Conservation (phyloP, 345 rosid genomes). For the Arabidopsis suecica region DNA sequence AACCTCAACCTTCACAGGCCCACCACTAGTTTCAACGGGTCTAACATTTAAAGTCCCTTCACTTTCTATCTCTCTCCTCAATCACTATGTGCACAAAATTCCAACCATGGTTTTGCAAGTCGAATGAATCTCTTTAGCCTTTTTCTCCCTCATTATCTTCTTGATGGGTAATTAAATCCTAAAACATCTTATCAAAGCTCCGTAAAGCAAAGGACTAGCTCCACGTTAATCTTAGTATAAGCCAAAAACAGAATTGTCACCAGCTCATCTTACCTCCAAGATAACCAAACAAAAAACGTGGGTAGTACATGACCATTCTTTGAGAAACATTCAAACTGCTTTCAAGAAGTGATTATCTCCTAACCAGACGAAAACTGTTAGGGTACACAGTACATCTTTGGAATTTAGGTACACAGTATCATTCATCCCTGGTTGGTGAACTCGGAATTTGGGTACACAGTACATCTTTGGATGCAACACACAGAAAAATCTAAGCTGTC, state of each 20-base stretch:
- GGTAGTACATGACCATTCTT: background rate
- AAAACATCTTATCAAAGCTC: conserved; percentile 30
- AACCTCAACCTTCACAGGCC: conserved; percentile 37
- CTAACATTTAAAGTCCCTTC: conserved; percentile 15
- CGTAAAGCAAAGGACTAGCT: background rate
- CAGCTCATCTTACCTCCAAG: conserved; percentile 22
- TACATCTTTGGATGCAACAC: conserved; percentile 9
- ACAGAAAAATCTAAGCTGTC: conserved; percentile 3
- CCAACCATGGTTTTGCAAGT: conserved; percentile 22
- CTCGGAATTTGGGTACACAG: background rate
- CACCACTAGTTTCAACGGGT: conserved; percentile 38
- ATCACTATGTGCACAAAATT: conserved; percentile 19
- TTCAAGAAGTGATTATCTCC: conserved; percentile 12
- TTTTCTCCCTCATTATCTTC: conserved; percentile 20
- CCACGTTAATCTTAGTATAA: conserved; percentile 9
- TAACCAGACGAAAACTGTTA: background rate
- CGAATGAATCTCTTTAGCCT: conserved; percentile 16
- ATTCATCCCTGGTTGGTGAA: conserved; percentile 2
- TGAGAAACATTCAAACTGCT: background rate
- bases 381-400: conserved; percentile 4
- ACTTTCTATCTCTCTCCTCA: conserved; percentile 41
- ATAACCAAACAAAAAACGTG: conserved; percentile 25
- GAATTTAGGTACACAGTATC: background rate
- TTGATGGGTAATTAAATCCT: conserved; percentile 9
- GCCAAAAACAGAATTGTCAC: conserved; percentile 3